These are phyloP conservation scores for Streptanthus diversifolius DNA, from an alignment of 345 rosid genomes.

Conservation along the genomic window DNA sequence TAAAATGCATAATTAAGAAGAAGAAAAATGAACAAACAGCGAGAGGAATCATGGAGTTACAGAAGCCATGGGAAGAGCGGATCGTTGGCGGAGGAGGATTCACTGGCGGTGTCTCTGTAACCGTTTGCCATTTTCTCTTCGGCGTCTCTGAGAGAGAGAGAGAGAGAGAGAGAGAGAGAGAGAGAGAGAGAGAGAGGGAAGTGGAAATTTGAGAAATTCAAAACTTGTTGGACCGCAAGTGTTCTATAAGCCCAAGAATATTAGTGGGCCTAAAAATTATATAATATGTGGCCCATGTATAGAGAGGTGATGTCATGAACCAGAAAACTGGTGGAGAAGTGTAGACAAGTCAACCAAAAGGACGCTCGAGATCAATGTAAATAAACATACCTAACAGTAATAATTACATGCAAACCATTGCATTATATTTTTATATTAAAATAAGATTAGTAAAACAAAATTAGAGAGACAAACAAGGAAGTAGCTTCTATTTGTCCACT, in stretches of 20 bases:
- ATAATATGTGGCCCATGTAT: background rate
- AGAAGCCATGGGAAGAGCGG: constrained; percentile 62
- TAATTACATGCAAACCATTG: too few relatives aligned
- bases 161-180: background rate
- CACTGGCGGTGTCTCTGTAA: constrained; percentile 25
- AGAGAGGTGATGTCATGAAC: too few relatives aligned
- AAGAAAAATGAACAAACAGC: background rate
- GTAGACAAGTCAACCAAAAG: too few relatives aligned
- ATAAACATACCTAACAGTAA: too few relatives aligned
- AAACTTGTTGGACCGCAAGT: background rate
- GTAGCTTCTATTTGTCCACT: too few relatives aligned
- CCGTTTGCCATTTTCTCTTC: constrained; percentile 8
- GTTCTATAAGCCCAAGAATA: background rate
- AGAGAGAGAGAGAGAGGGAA: constrained; percentile 13
- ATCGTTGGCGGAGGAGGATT: constrained; percentile 31
- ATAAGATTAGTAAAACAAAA: too few relatives aligned
- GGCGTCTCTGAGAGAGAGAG: background rate
- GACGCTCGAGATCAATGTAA: too few relatives aligned
- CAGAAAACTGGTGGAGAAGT: too few relatives aligned
- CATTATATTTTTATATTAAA: too few relatives aligned
- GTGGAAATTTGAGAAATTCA: constrained; percentile 12
- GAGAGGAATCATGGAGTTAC: constrained; percentile 21
- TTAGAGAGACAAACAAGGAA: too few relatives aligned
- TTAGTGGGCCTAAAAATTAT: background rate
- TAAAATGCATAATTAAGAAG: background rate